Evolutionary conservation across 2,329 filamentous ascomycete species (phyloP).

Genomic region (Karstenula rhodostoma): DNA sequence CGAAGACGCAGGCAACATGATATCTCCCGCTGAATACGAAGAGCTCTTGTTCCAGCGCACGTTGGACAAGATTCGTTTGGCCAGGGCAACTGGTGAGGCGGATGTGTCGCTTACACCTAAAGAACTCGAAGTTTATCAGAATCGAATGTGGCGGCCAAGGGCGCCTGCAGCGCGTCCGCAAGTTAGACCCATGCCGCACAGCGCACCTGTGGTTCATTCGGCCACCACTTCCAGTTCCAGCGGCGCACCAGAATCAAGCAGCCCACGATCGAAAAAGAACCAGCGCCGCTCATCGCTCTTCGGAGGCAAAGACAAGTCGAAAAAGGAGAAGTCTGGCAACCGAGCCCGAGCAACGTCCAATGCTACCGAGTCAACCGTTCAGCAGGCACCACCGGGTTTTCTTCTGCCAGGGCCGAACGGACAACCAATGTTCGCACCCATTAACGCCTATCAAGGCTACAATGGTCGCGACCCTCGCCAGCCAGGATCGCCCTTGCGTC

Average conservation of each 20-base stretch:
- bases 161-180: constrained; percentile 39
- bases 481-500: constrained; percentile 46
- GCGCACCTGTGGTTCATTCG: constrained; percentile 38
- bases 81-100: constrained; percentile 76
- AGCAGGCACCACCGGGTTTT: constrained; percentile 53
- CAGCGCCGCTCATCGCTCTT: constrained; percentile 40
- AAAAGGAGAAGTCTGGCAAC: constrained; percentile 37
- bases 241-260: constrained; percentile 35
- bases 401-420: constrained; percentile 59
- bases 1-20: constrained; percentile 51
- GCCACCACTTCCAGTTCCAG: constrained; percentile 45
- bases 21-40: constrained; percentile 63
- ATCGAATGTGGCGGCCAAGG: constrained; percentile 64
- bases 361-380: constrained; percentile 23
- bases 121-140: constrained; percentile 82
- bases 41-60: constrained; percentile 80
- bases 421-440: constrained; percentile 54
- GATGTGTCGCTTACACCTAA: constrained; percentile 82
- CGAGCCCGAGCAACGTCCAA: constrained; percentile 33
- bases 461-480: constrained; percentile 46
- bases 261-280: constrained; percentile 46
- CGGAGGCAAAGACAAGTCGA: constrained; percentile 37
- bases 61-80: constrained; percentile 79
- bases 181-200: constrained; percentile 27
- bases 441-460: constrained; percentile 52